Base-by-base conservation (phyloP, 805 yeast genomes). In the Hanseniaspora meyeri region DNA sequence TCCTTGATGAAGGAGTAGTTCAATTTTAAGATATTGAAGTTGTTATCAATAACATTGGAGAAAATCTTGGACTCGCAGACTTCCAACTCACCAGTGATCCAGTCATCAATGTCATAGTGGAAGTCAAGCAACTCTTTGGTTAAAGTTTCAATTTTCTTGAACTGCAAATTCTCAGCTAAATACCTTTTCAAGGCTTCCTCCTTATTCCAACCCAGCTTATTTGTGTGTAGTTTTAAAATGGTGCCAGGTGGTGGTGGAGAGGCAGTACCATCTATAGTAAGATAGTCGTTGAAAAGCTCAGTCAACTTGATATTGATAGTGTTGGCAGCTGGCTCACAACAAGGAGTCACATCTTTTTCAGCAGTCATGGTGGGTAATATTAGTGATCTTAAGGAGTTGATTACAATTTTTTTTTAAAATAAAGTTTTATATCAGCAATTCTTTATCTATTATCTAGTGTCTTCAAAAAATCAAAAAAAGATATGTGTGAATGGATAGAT, bases 11-110 rank as follows among this genome's bases (percentile, higher is more conserved):
- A 8, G 55, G 58, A 12, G 60, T 62, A 29, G 68, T 63, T 19
- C 58, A 64, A 49, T 32, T 66, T 57, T 40, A 62, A 64, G 32
- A 63, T 64, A 39, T 62, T 63, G 61, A 65, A 60, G 19, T 62
- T 60, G 20, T 62, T 56, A 38, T 78, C 80, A 10, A 78, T 81
- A 43, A 80, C 74, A 60, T 80, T 80, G 27, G 69, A 62, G 48
- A 80, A 66, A 29, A 80, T 70, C 40, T 70, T 70, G 4, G 68
- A 60, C 57, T 77, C 71, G 1, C 81, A 73, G 10, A 66, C 62
- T 1, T 67, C 63, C 24, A 64, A 66, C 60, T 80, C 81, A 19
- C 65, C 64, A 3, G 57, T 58, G 3, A 77, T 60, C 85, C 85
- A 80, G 14, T 61, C 55, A 16, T 73, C 70, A 58, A 77, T 75